Percentiles rank a stretch among this genome's conserved stretches.
These are phyloP conservation scores for Phytophthora kernoviae DNA, from an alignment of 352 stramenopile genomes.

Conservation along the genomic window DNA sequence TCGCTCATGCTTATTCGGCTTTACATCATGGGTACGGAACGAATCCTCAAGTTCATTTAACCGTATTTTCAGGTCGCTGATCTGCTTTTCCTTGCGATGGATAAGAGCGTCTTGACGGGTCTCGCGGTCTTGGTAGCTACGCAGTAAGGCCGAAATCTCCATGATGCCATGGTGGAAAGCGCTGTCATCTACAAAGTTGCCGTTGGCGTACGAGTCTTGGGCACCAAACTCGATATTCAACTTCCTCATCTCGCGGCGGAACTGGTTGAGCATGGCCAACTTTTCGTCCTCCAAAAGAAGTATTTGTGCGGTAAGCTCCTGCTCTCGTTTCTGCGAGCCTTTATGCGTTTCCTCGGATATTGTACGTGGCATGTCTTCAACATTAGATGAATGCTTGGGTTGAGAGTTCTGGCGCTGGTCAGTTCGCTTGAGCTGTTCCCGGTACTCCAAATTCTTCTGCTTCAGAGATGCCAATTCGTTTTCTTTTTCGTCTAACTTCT, in stretches of 20 bases:
- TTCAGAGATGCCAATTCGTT: conserved; percentile 31
- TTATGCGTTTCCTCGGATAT: conserved; percentile 30
- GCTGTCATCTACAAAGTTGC: conserved; percentile 20
- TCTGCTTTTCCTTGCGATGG: conserved; percentile 48
- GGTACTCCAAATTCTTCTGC: conserved; percentile 32
- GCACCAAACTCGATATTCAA: conserved; percentile 39
- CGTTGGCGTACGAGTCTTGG: conserved; percentile 8
- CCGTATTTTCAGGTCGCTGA: conserved; percentile 42
- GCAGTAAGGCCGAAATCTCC: conserved; percentile 41
- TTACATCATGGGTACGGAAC: conserved; percentile 10
- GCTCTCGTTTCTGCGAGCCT: conserved; percentile 37
- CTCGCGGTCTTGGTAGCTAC: conserved; percentile 54
- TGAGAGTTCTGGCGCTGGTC: conserved; percentile 25
- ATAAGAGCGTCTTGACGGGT: conserved; percentile 46
- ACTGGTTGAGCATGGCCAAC: conserved; percentile 33
- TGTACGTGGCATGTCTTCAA: conserved; percentile 17
- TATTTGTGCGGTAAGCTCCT: conserved; percentile 40
- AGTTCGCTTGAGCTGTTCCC: conserved; percentile 31
- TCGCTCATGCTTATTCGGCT: conserved; percentile 15
- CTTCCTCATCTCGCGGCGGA: conserved; percentile 49
- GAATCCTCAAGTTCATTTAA: conserved; percentile 32
- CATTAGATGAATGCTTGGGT: conserved; percentile 22
- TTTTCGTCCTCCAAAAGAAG: conserved; percentile 45
- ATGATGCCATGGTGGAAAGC: conserved; percentile 35
- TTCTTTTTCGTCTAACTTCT: conserved; percentile 31